Evolutionary conservation across 2,329 filamentous ascomycete species (phyloP).

Genomic region (Oidium heveae): DNA sequence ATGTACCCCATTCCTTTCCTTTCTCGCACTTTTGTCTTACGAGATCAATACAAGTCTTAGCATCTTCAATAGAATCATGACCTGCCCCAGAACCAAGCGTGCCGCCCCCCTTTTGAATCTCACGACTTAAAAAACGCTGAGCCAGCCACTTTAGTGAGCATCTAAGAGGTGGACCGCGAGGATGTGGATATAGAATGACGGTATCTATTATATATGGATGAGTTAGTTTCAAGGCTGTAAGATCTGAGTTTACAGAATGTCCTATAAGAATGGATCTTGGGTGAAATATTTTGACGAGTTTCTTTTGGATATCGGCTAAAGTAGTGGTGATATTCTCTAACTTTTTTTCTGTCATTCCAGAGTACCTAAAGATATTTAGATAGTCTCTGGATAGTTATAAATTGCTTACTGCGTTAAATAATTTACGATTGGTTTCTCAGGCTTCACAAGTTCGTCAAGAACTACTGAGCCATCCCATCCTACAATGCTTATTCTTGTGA

Average conservation of each 20-base stretch:
- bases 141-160: slow-evolving; percentile 75
- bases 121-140: slow-evolving; percentile 60
- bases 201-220: slow-evolving; percentile 93
- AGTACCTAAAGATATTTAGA: slow-evolving; percentile 26
- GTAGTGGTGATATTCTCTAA: slow-evolving; percentile 64
- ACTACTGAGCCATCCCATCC: slow-evolving; percentile 64
- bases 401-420: slow-evolving; percentile 47
- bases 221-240: slow-evolving; percentile 60
- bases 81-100: slow-evolving; percentile 26
- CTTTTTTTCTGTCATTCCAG: slow-evolving; percentile 75
- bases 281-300: slow-evolving; percentile 46
- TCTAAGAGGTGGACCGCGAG: slow-evolving; percentile 69
- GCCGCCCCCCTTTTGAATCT: slow-evolving; percentile 62
- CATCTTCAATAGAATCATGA: slow-evolving; percentile 85
- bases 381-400: slow-evolving; percentile 1
- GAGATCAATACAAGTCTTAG: slow-evolving; percentile 70
- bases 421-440: slow-evolving; percentile 64
- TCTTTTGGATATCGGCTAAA: slow-evolving; percentile 56
- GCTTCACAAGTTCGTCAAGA: slow-evolving; percentile 81
- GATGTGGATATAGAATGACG: slow-evolving; percentile 69
- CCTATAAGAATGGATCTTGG: slow-evolving; percentile 51
- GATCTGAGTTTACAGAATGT: slow-evolving; percentile 61
- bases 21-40: slow-evolving; percentile 92
- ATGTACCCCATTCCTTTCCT: slow-evolving; percentile 63
- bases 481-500: slow-evolving; percentile 72